These are phyloP conservation scores for Calonectria pseudoreteaudii DNA, from an alignment of 2,329 filamentous ascomycete genomes.

Conservation along the genomic window DNA sequence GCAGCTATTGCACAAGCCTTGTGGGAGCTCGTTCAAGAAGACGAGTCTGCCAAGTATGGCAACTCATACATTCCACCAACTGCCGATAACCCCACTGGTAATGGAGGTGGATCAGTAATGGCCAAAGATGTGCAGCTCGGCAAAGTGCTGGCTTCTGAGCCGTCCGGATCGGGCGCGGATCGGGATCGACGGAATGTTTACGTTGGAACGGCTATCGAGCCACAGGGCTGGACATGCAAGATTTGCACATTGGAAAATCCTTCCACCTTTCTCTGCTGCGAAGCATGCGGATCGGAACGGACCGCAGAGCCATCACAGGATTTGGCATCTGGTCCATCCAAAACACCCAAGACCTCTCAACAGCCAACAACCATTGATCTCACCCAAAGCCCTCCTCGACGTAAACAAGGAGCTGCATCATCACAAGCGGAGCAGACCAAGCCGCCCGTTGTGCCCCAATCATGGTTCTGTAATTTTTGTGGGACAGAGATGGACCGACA, in stretches of 20 bases:
- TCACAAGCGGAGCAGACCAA: constrained; percentile 25
- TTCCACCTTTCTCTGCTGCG: constrained; percentile 62
- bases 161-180: constrained; percentile 1
- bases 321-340: constrained; percentile 33
- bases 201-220: constrained; percentile 4
- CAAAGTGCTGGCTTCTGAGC: constrained; percentile 19
- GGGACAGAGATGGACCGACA: constrained; percentile 62
- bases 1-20: constrained; percentile 86
- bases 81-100: constrained; percentile 63
- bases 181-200: constrained; percentile 3
- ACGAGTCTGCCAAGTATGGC: constrained; percentile 70
- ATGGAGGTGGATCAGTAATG: constrained; percentile 50
- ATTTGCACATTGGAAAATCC: constrained; percentile 70
- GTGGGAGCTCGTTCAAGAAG: constrained; percentile 88
- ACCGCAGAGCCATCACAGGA: constrained; percentile 32
- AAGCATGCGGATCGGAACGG: constrained; percentile 65
- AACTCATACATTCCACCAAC: constrained; percentile 62
- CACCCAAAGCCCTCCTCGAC: constrained; percentile 48
- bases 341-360: constrained; percentile 20
- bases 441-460: constrained; percentile 37
- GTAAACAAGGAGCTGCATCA: constrained; percentile 23
- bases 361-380: constrained; percentile 47
- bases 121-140: constrained; percentile 25
- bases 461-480: constrained; percentile 67
- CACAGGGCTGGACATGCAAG: constrained; percentile 62